These are phyloP conservation scores for Geotrichum reessii DNA, from an alignment of 1,139 yeast species.

Conservation along the genomic window DNA sequence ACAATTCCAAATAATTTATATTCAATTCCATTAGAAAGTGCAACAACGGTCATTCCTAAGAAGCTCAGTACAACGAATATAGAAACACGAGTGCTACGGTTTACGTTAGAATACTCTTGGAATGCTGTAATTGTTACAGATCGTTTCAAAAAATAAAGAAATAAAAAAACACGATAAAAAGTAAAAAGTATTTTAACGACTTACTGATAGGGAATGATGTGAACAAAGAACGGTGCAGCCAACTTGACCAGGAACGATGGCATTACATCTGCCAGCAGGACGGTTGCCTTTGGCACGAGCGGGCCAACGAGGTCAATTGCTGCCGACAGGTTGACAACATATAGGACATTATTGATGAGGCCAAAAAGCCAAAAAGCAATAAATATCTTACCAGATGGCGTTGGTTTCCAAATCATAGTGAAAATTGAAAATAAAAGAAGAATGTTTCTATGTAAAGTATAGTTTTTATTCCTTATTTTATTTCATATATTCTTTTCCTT, in stretches of 20 bases:
- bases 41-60: conserved; percentile 71
- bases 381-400: conserved; percentile 11
- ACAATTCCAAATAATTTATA: conserved; percentile 62
- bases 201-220: conserved; percentile 50
- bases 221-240: conserved; percentile 73
- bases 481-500: too few relatives aligned
- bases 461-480: too few relatives aligned
- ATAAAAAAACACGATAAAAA: background rate
- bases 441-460: too few relatives aligned
- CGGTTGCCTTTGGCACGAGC: conserved; percentile 75
- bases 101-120: background rate
- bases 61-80: conserved; percentile 54
- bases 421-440: background rate
- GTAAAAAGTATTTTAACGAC: too few relatives aligned
- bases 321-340: conserved; percentile 86
- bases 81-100: conserved; percentile 43
- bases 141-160: background rate
- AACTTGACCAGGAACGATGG: conserved; percentile 74
- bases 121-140: background rate
- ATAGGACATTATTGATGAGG: conserved; percentile 76
- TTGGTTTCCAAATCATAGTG: background rate
- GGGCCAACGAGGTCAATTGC: conserved; percentile 90
- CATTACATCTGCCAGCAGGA: conserved; percentile 75
- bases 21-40: conserved; percentile 39
- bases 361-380: conserved; percentile 76